Evolutionary conservation across 495 filamentous ascomycete species (phyloP), one percentile per base, ranked within the genome.

Genomic region (Barbatosphaeria neglecta): DNA sequence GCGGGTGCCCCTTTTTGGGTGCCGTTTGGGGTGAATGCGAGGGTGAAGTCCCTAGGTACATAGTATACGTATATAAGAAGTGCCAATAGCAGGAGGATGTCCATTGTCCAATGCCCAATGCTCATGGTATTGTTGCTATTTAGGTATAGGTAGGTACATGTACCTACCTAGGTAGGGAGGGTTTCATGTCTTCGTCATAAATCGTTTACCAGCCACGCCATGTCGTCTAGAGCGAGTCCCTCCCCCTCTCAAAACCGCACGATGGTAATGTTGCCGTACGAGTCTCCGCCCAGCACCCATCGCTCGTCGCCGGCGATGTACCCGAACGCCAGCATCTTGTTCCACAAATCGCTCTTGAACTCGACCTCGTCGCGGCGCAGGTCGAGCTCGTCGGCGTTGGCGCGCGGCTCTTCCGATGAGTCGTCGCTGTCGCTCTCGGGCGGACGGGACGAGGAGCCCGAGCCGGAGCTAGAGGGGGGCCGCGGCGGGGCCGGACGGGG

Each of bases 251-350:
- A 72, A 45, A 84, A 84, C 41, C 73, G 50, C 49, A 76, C 62
- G 45, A 84, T 55, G 0, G 78, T 74, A 38, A 84, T 58, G 41
- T 69, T 67, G 25, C 73, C 65, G 9, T 60, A 55, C 2, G 55
- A 46, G 50, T 78, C 78, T 58, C 83, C 76, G 4, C 82, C 81
- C 10, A 84, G 52, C 16, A 84, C 38, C 68, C 80, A 84, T 22
- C 73, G 55, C 56, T 86, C 82, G 50, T 79, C 76, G 0, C 81
- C 82, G 39, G 59, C 68, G 20, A 86, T 74, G 50, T 68, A 73
- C 3, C 79, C 80, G 50, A 67, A 72, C 0, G 55, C 68, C 15
- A 74, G 51, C 17, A 86, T 58, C 50, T 80, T 65, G n/a, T 52
- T 50, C 58, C 73, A 76, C 39, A 76, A 59, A 7, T 62, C 57